Evolutionary conservation across 768 basidiomycete species (phyloP).

Genomic region (Trametes cinnabarina): DNA sequence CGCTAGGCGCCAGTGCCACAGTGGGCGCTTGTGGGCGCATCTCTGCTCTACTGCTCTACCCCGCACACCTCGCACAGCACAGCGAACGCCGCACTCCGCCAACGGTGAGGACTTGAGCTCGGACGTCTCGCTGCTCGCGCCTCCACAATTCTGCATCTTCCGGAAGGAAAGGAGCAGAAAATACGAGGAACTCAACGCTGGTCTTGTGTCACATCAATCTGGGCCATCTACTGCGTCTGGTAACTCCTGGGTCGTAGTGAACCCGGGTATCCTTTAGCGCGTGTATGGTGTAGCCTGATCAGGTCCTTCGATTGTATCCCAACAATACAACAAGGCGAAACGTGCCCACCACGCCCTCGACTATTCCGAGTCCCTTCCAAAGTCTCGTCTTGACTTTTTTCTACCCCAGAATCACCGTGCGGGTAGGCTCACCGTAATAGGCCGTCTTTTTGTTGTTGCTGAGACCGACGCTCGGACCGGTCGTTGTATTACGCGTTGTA

Average conservation of each 20-base stretch:
- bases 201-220: too few species aligned
- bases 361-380: not conserved
- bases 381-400: too few species aligned
- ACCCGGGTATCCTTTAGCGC: not conserved
- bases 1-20: not conserved
- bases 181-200: too few species aligned
- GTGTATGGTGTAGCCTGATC: not conserved
- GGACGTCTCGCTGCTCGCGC: too few species aligned
- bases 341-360: not conserved
- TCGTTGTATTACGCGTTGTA: not conserved
- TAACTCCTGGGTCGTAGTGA: not conserved
- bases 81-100: too few species aligned
- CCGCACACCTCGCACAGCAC: too few species aligned
- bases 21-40: conserved; percentile 3
- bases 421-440: not conserved
- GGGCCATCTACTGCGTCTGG: too few species aligned
- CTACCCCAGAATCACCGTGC: not conserved
- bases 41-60: not conserved
- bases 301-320: not conserved
- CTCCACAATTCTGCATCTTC: too few species aligned
- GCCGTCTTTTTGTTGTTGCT: not conserved
- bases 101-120: too few species aligned
- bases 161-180: too few species aligned
- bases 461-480: not conserved
- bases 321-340: conserved; percentile 1